Conservation (phyloP, 2,329 filamentous ascomycete genomes). For the Colletotrichum coccodes region DNA sequence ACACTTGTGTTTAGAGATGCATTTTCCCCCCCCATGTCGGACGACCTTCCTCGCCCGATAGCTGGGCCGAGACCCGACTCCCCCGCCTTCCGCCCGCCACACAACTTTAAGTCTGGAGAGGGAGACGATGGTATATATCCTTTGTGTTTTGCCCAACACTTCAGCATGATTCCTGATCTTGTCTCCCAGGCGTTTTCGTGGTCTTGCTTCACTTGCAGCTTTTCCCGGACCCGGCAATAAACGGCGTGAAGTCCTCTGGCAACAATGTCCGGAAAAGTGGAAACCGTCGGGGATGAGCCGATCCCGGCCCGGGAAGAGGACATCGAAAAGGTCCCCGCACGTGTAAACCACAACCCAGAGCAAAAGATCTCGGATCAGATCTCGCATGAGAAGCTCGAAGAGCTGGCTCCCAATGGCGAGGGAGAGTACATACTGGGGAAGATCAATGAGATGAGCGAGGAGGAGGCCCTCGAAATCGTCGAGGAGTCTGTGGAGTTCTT, state of each 20-base stretch:
- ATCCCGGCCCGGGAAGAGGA: conserved; percentile 11
- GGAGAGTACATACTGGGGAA: conserved; percentile 52
- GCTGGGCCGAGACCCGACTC: conserved; percentile 25
- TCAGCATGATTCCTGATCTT: not conserved
- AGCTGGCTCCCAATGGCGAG: conserved; percentile 54
- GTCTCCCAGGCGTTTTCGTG: not conserved
- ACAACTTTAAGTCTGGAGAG: conserved; percentile 12
- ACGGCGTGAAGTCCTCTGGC: not conserved
- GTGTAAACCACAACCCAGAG: conserved; percentile 4
- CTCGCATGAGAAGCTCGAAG: conserved; percentile 49
- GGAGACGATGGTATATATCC: conserved; percentile 4
- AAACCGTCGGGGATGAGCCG: conserved; percentile 11
- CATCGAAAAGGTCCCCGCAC: conserved; percentile 25
- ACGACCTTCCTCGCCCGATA: conserved; percentile 21
- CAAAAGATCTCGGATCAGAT: conserved; percentile 46
- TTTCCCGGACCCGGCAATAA: not conserved
- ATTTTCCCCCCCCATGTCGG: not conserved
- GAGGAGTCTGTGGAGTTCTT: conserved; percentile 50
- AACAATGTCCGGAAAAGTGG: conserved; percentile 29
- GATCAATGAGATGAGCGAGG: conserved; percentile 54
- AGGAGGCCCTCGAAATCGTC: conserved; percentile 52
- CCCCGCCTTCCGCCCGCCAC: conserved; percentile 24
- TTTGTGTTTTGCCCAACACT: not conserved
- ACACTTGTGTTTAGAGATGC: not conserved
- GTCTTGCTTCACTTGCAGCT: not conserved